phyloP scores from a whole-genome alignment of 495 filamentous ascomycete genomes.

The Neurospora pannonica region DNA sequence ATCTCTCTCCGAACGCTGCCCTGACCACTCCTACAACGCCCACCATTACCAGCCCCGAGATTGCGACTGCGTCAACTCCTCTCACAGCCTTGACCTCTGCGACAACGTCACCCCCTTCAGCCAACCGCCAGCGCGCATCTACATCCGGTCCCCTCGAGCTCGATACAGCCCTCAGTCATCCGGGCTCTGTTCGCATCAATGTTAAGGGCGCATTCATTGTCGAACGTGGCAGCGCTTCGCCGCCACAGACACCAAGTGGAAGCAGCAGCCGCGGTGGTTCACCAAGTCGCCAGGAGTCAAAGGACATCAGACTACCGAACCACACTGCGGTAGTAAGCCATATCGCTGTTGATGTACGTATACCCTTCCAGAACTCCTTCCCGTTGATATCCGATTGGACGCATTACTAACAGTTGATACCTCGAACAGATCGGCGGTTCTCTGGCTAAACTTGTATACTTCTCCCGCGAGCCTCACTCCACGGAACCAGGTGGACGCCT shows the following conservation, averaged over 20 bases:
- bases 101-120: not conserved
- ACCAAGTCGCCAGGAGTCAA: constrained; percentile 62
- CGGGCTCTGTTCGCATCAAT: constrained; percentile 84
- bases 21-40: not conserved
- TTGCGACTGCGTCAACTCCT: not conserved
- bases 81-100: not conserved
- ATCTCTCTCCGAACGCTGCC: not conserved
- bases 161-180: constrained; percentile 70
- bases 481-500: constrained; percentile 78
- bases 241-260: constrained; percentile 32
- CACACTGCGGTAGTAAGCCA: constrained; percentile 90
- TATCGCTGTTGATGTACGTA: constrained; percentile 85
- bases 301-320: constrained; percentile 90
- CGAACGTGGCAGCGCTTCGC: constrained; percentile 50
- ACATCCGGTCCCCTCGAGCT: constrained; percentile 35
- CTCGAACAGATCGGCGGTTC: constrained; percentile 77
- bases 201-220: constrained; percentile 94
- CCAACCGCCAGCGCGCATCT: constrained; percentile 10
- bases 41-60: not conserved
- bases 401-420: not conserved
- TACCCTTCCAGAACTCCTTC: constrained; percentile 1
- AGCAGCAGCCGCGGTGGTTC: constrained; percentile 41
- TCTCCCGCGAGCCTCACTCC: constrained; percentile 74
- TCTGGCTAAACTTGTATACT: constrained; percentile 92
- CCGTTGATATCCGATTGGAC: constrained; percentile 4